Evolutionary conservation across 768 basidiomycete genomes (phyloP), one percentile per base, ranked within the genome.

Genomic region (Boletus rufocinnamomeus): DNA sequence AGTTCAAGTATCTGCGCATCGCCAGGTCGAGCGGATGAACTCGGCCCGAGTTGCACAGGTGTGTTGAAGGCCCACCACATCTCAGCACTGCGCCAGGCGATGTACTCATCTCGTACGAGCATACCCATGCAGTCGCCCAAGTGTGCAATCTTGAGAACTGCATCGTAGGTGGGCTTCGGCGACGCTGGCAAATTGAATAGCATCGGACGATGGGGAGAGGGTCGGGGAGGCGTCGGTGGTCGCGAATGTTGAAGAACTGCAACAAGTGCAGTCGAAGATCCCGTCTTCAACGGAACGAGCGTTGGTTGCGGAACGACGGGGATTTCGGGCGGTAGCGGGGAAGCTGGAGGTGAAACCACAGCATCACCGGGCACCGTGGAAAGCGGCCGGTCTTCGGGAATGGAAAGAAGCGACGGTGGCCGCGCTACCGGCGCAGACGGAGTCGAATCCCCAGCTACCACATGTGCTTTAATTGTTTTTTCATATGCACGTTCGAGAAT

Each of bases 31-130:
- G 85, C 84, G n/a, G 80, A 74, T 2, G 82, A 82, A 43, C 81
- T 76, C 2, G 85, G 85, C 8, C 85, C 85, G 32, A 88, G 83
- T 64, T 86, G 85, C 30, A 80, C 77, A 0, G 84, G 86, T n/a
- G 81, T 83, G 64, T 87, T 87, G 72, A 87, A 87, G 16, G 80
- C 82, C 83, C 93, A 94, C 85, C 94, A 95, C 91, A 96, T 95
- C 73, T 97, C 95, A 44, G 91, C 84, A 50, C 87, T 90, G 34
- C 94, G 81, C 87, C 93, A 97, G 2, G 86, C 83, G 45, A 97
- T 85, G 54, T 84, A 79, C 46, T 89, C 84, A 7, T 82, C 87
- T 3, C 95, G 84, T 21, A 98, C 85, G 23, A 97, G 80, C 81
- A 92, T 88, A 25, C 87, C 87, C 83, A 89, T 89, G 69, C 93